Conservation (phyloP, 1,284 basidiomycete genomes). For the Cutaneotrichosporon spelunceum region DNA sequence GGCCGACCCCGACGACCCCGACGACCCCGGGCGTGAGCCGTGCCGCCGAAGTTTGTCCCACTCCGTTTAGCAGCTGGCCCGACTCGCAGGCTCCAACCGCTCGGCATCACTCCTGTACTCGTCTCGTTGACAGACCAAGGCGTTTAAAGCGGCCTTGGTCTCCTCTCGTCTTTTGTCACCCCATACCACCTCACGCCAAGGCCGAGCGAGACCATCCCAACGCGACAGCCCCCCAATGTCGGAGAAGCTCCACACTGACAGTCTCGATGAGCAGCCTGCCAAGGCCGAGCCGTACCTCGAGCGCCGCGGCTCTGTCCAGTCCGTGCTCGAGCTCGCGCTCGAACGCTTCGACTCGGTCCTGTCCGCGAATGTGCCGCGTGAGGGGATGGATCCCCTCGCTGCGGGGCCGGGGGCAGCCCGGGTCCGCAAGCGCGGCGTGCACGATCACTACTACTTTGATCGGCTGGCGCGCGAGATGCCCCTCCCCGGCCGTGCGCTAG, state of each 20-base stretch:
- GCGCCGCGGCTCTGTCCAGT: neutral
- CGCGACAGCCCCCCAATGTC: too few species aligned
- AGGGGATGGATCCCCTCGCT: neutral
- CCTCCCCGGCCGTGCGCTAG: slow-evolving; percentile 23
- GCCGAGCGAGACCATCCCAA: too few species aligned
- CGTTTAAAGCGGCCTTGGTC: too few species aligned
- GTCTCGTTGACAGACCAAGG: too few species aligned
- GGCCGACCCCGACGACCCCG: neutral
- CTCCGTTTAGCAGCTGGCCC: too few species aligned
- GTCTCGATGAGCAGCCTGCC: neutral
- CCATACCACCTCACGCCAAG: too few species aligned
- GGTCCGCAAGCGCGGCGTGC: slow-evolving; percentile 1
- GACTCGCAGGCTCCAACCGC: too few species aligned
- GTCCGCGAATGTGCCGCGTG: neutral
- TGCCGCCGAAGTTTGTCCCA: too few species aligned
- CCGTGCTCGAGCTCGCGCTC: neutral
- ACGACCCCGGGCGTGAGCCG: too few species aligned
- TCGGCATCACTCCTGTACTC: too few species aligned
- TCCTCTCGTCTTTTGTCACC: too few species aligned
- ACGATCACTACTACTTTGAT: slow-evolving; percentile 27
- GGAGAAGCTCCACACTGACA: neutral
- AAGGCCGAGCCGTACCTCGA: neutral
- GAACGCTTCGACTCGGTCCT: neutral
- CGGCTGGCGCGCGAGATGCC: slow-evolving; percentile 29
- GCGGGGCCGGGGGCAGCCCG: neutral